Base-by-base conservation (phyloP, 257 asterid species). In the Petunia axillaris region DNA sequence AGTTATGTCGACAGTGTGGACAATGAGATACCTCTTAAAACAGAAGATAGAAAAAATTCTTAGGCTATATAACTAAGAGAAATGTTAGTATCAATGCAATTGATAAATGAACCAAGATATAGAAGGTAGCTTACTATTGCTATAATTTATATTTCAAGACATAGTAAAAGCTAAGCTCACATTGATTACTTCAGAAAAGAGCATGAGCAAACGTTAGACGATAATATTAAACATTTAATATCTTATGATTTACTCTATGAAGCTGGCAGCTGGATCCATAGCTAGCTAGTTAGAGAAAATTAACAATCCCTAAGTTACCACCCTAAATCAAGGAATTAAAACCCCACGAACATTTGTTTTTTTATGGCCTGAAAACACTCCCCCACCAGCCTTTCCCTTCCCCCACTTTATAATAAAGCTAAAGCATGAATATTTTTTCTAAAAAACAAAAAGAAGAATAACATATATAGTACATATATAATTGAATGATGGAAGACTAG, bases 251-350 rank as follows among this genome's bases (percentile, higher is more conserved):
- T 48, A 53, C n/a, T 50, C 68, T 43, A 77, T 44, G 77, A 15
- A 70, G 53, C 2, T 13, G 13, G 39, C 58, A 59, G 65, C 38
- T 59, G 3, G 41, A 35, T 8, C 7, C 1, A 54, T 14, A 54
- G 16, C 53, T 71, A 35, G 60, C 6, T 48, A 71, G 43, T 48
- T 35, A 11, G 63, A 73, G 46, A 73, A 73, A 73, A 73, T 25
- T 48, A 81, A 76, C 66, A 82, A 81, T 40, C 75, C 78, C 79
- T 44, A 78, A 73, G 84, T 80, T 77, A 77, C 46, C 65, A 87
- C 91, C 97, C 87, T 85, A 90, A 88, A 86, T 87, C 83, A 87
- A 91, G 97, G 93, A 90, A 77, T 67, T 83, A 81, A 88, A 86
- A 73, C 87, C 88, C 88, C 92, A 84, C 85, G 82, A 82, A 81